A percentile compares a stretch with the other conserved stretches of the same genome.
Evolutionary conservation across 202 grass and related monocot genomes (phyloP).

Genomic region (Hordeum pubiflorum): DNA sequence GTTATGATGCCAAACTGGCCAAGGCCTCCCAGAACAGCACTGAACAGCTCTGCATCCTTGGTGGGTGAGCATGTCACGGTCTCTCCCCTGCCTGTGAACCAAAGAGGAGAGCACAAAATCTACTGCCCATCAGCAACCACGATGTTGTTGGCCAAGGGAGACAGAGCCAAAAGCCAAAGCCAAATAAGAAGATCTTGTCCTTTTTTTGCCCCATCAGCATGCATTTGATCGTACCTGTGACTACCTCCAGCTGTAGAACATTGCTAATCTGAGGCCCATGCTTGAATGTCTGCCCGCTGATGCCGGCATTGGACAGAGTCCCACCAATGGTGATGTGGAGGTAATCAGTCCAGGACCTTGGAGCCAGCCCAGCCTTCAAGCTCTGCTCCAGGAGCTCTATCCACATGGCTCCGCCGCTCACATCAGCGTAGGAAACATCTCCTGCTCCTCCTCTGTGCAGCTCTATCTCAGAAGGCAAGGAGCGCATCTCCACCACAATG

Average conservation of each 20-base stretch:
- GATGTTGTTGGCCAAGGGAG: conserved; percentile 23
- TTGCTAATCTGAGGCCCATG: conserved; percentile 98
- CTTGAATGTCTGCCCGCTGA: conserved; percentile 97
- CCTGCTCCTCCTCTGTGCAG: conserved; percentile 45
- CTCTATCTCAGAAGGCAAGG: conserved; percentile 57
- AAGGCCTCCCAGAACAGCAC: conserved; percentile 83
- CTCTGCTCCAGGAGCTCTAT: conserved; percentile 87
- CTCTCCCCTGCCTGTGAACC: conserved; percentile 60
- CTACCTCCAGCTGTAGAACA: conserved; percentile 80
- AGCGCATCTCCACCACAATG: conserved; percentile 93
- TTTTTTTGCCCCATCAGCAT: conserved; percentile 6
- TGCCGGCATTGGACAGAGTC: conserved; percentile 91
- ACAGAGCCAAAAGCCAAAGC: conserved; percentile 27
- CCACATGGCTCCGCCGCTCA: conserved; percentile 76
- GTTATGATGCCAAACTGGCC: conserved; percentile 98
- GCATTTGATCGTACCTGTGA: conserved; percentile 62
- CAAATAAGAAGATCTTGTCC: conserved; percentile 25
- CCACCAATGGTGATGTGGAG: conserved; percentile 86
- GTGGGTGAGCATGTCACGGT: conserved; percentile 67
- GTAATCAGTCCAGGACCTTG: conserved; percentile 92
- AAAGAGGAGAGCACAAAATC: conserved; percentile 31
- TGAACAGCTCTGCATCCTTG: conserved; percentile 73
- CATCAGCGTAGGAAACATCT: conserved; percentile 59
- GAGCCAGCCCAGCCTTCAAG: conserved; percentile 73
- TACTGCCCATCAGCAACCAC: conserved; percentile 22